Evolutionary conservation across 1,284 basidiomycete genomes (phyloP), one percentile per base, ranked within the genome.

Genomic region (Xerocomus amazonicus): DNA sequence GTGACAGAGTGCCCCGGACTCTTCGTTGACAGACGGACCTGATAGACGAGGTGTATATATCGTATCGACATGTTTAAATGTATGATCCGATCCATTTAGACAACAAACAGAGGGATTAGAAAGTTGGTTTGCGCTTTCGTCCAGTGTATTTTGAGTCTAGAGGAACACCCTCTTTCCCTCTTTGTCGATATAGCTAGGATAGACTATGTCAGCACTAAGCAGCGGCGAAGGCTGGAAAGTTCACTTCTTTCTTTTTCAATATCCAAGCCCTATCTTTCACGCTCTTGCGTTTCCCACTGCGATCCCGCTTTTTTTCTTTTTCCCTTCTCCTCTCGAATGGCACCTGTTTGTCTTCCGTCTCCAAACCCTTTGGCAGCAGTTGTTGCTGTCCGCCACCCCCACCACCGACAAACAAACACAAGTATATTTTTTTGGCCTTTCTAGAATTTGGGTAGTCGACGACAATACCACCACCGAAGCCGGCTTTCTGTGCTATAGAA

Each of bases 371-470:
- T 26, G 89, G 92, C 10, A 92, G 65, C 45, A 79, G 78, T 36
- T 80, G 79, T 63, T 80, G 78, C 61, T 76, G 74, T 47, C 55
- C 19, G 19, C 19, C 71, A 12, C 79, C 78, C 0, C 83, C 82
- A n/a, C 82, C 77, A 9, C 93, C 93, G 4, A 95, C 89, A 67
- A 90, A 90, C 51, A 97, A 70, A 63, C 91, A 92, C 50, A 97
- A 64, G 67, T 94, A 97, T 56, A 96, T 87, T 69, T 97, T 97
- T 61, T 81, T 83, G 32, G 92, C 92, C 69, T 95, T 97, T 61
- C 90, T 92, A 1, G 91, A 95, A 70, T 97, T 97, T 4, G 94
- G 95, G 69, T 92, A 97, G 72, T 99, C 97, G 38, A 99, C 91
- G 19, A 99, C 90, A 29, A 99, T 71, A 55, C 97, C 97, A 52